These are phyloP conservation scores for Penicillium silybi DNA, from an alignment of 495 filamentous ascomycete species.

Conservation along the genomic window DNA sequence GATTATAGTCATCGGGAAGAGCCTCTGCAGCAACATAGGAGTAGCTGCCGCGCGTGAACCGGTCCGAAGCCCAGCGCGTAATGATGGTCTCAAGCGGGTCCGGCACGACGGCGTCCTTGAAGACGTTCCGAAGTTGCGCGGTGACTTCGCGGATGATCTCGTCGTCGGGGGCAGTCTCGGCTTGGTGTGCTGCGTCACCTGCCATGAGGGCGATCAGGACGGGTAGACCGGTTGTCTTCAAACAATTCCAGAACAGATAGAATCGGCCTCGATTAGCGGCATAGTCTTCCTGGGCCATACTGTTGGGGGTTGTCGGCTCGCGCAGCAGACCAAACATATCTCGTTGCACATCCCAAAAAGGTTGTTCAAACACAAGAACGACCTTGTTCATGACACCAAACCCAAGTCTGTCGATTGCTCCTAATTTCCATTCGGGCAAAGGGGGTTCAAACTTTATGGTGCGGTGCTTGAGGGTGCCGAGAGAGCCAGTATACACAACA, in stretches of 20 bases:
- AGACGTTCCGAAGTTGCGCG: slow-evolving; percentile 64
- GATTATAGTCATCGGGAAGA: slow-evolving; percentile 83
- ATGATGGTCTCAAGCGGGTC: slow-evolving; percentile 82
- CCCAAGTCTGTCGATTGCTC: slow-evolving; percentile 79
- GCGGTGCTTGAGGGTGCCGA: slow-evolving; percentile 82
- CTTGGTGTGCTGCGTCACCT: slow-evolving; percentile 86
- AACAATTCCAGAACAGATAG: slow-evolving; percentile 96
- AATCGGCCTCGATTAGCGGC: slow-evolving; percentile 69
- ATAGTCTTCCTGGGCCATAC: slow-evolving; percentile 60
- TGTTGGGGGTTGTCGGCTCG: slow-evolving; percentile 53
- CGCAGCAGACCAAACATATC: slow-evolving; percentile 94
- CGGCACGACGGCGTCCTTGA: slow-evolving; percentile 59
- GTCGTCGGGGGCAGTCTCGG: slow-evolving; percentile 69
- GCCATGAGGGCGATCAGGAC: slow-evolving; percentile 92
- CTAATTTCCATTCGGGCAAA: slow-evolving; percentile 79
- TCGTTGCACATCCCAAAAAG: slow-evolving; percentile 88
- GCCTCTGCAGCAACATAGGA: slow-evolving; percentile 84
- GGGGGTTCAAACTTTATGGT: slow-evolving; percentile 75
- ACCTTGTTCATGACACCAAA: slow-evolving; percentile 96
- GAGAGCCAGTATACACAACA: slow-evolving; percentile 81
- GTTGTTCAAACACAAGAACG: slow-evolving; percentile 79
- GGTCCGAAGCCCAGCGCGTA: slow-evolving; percentile 89
- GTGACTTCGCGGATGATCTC: slow-evolving; percentile 77
- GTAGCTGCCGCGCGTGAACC: slow-evolving; percentile 86
- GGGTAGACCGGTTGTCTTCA: slow-evolving; percentile 81